These are phyloP conservation scores for Globisporangium camurandrum DNA, from an alignment of 352 stramenopile genomes.

Conservation along the genomic window DNA sequence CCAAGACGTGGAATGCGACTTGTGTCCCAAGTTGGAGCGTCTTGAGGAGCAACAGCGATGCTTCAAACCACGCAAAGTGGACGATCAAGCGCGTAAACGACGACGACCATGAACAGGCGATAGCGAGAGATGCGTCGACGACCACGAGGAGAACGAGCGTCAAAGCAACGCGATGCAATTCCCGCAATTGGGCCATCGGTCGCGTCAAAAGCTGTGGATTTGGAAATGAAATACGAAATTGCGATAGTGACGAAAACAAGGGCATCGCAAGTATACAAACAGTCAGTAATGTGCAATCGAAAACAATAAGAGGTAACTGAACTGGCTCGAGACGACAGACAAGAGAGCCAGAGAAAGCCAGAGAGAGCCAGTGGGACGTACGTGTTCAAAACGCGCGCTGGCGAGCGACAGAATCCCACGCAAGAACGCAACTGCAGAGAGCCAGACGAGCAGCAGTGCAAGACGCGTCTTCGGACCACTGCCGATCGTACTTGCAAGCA, in stretches of 20 bases:
- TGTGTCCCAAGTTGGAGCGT: conserved; percentile 60
- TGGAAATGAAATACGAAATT: too few relatives aligned
- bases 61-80: conserved; percentile 73
- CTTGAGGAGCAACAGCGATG: conserved; percentile 55
- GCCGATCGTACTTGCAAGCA: conserved; percentile 67
- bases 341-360: neutral
- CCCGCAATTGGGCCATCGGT: conserved; percentile 44
- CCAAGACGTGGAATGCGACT: conserved; percentile 56
- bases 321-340: too few relatives aligned
- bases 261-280: too few relatives aligned
- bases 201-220: conserved; percentile 41
- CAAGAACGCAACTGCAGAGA: conserved; percentile 51
- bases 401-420: conserved; percentile 53
- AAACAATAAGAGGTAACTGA: too few relatives aligned
- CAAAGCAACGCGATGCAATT: conserved; percentile 48
- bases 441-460: conserved; percentile 53
- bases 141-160: conserved; percentile 34
- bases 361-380: conserved; percentile 9
- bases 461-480: conserved; percentile 27
- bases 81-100: conserved; percentile 20
- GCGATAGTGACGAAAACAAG: too few relatives aligned
- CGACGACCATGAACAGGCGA: conserved; percentile 33
- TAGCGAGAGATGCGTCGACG: conserved; percentile 36
- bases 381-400: conserved; percentile 55
- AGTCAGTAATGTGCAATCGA: too few relatives aligned